Evolutionary conservation across 768 basidiomycete genomes (phyloP), one percentile per base, ranked within the genome.

Genomic region (Sporobolomyces roseus): DNA sequence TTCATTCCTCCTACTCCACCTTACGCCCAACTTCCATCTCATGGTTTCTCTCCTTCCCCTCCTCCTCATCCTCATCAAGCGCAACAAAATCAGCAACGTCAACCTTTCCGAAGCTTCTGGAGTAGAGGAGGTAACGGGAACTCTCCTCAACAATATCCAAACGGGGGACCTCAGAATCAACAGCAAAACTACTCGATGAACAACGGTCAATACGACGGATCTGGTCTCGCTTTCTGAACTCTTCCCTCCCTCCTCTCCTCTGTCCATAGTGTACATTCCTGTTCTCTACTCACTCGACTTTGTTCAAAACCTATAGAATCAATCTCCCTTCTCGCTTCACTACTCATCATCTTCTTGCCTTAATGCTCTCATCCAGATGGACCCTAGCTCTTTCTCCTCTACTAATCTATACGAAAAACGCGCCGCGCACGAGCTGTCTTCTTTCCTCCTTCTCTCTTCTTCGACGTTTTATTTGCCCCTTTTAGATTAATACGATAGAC

Each of bases 1-100:
- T 60, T 48, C 32, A 25, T 60, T 7, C 58, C 58, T 32, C 58
- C 58, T 29, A 60, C 58, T 33, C 58, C 58, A 13, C 58, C 58
- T 10, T 59, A 29, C 43, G 41, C 45, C 17, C 56, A 43, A 17
- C 56, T 29, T 27, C 56, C 56, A 9, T 43, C 56, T 23, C 56
- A 46, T 25, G 56, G 56, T 12, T 59, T 59, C 56, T 59, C 56
- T 29, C 46, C 73, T 35, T 83, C 75, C 21, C 27, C 50, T 59
- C 59, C 41, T 32, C 48, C 45, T 46, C 58, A 33, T 4, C 61
- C 49, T 4, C 64, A 60, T 4, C 41, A 62, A 16, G 61, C 41
- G 19, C 61, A 55, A 19, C 56, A 33, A 6, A 55, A 49, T 5
- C 64, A 60, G 17, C 41, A 63, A 17, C 72, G 61, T 29, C 65